Percentiles rank a stretch among this genome's conserved stretches.
These are phyloP conservation scores for Talaromyces adpressus DNA, from an alignment of 495 filamentous ascomycete species.

Conservation along the genomic window DNA sequence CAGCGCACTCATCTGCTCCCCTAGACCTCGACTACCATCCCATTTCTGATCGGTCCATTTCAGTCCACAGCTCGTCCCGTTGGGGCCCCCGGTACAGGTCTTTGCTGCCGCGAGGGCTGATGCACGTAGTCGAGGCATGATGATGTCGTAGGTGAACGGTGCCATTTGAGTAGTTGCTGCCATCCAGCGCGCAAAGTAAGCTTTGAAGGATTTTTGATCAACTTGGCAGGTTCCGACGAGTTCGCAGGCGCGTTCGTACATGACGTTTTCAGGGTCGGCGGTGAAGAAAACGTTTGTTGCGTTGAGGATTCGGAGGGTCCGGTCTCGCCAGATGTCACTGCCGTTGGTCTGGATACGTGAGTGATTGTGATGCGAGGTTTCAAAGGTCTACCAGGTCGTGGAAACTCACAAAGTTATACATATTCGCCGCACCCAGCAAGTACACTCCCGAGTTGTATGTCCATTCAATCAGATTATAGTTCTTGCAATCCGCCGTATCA, in stretches of 20 bases:
- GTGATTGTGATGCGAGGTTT: background rate
- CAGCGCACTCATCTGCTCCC: slow-evolving; percentile 68
- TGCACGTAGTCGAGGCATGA: slow-evolving; percentile 59
- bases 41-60: slow-evolving; percentile 50
- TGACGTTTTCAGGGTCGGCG: slow-evolving; percentile 42
- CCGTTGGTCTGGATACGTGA: slow-evolving; percentile 44
- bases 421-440: slow-evolving; percentile 58
- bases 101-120: slow-evolving; percentile 63
- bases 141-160: slow-evolving; percentile 52
- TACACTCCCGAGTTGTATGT: slow-evolving; percentile 60
- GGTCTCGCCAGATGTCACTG: slow-evolving; percentile 48
- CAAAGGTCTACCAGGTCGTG: background rate
- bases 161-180: slow-evolving; percentile 62
- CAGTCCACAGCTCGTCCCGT: slow-evolving; percentile 55
- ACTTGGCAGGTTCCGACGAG: slow-evolving; percentile 53
- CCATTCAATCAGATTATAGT: slow-evolving; percentile 51
- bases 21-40: slow-evolving; percentile 53
- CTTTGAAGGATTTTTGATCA: slow-evolving; percentile 81
- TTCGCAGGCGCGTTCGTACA: slow-evolving; percentile 63
- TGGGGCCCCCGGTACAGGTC: slow-evolving; percentile 56
- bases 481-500: slow-evolving; percentile 43
- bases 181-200: slow-evolving; percentile 78
- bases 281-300: slow-evolving; percentile 50
- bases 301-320: slow-evolving; percentile 52
- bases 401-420: slow-evolving; percentile 61